These are phyloP conservation scores for Paraphoma sp. DNA, from an alignment of 2,329 filamentous ascomycete genomes.

Conservation along the genomic window DNA sequence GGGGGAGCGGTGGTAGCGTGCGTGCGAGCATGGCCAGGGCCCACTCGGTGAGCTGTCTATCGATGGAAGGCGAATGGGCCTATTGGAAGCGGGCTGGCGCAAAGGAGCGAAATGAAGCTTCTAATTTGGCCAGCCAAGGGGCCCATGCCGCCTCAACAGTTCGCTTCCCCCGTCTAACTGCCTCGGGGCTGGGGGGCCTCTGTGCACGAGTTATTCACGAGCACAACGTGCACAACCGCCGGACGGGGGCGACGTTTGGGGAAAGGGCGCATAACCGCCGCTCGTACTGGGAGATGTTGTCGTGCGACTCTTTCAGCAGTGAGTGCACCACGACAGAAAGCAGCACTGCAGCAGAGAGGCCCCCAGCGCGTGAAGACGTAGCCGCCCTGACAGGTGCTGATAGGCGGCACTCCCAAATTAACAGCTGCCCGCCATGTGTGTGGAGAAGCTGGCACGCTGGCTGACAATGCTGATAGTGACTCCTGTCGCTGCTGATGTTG, in stretches of 20 bases:
- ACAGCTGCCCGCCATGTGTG: no score
- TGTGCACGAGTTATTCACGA: constrained; percentile 23
- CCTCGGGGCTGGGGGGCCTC: constrained; percentile 16
- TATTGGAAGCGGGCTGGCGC: constrained; percentile 27
- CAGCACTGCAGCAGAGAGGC: not conserved
- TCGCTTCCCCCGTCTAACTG: constrained; percentile 26
- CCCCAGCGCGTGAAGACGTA: not conserved
- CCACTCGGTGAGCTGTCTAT: constrained; percentile 38
- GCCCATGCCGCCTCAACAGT: constrained; percentile 38
- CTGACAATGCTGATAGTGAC: not conserved
- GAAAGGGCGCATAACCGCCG: constrained; percentile 15
- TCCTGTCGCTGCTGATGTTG: no score
- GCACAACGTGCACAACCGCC: constrained; percentile 10
- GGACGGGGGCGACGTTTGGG: constrained; percentile 1
- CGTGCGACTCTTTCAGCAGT: constrained; percentile 6
- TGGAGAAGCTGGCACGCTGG: not conserved
- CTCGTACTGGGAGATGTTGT: constrained; percentile 10
- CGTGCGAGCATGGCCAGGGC: constrained; percentile 28
- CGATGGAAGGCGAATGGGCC: constrained; percentile 30
- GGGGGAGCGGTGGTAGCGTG: constrained; percentile 31
- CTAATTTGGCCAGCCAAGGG: constrained; percentile 39
- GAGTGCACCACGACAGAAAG: not conserved
- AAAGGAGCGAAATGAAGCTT: constrained; percentile 42
- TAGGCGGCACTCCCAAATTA: constrained; percentile 8
- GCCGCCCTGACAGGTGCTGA: constrained; percentile 15